These are phyloP conservation scores for Yarrowia galli DNA, from an alignment of 1,139 yeast species.

Conservation along the genomic window DNA sequence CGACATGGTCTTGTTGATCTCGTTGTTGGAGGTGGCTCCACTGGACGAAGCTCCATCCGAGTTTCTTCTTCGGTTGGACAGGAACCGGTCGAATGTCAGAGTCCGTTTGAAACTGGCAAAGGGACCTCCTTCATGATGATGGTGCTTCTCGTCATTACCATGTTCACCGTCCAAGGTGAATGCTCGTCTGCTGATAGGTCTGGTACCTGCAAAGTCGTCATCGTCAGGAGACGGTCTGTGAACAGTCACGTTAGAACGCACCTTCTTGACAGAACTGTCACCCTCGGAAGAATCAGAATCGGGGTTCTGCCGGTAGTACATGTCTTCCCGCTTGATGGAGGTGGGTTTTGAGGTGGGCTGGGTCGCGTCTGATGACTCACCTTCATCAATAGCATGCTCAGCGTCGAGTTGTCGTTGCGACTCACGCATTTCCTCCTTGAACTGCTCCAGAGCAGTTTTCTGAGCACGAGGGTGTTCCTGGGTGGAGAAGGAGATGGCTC, in stretches of 20 bases:
- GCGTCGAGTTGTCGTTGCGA: constrained; percentile 14
- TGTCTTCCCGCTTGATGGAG: constrained; percentile 18
- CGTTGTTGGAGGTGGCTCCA: constrained; percentile 11
- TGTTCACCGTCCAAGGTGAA: constrained; percentile 6
- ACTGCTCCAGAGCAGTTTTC: constrained; percentile 6
- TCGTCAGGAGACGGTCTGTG: neutral
- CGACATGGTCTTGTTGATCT: constrained; percentile 47
- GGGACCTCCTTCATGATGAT: neutral
- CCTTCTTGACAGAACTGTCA: constrained; percentile 26
- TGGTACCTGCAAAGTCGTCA: constrained; percentile 10
- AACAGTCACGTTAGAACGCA: constrained; percentile 32
- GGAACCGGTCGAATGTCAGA: constrained; percentile 45
- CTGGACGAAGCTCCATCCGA: constrained; percentile 4
- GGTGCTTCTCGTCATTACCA: neutral
- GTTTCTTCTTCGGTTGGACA: constrained; percentile 40
- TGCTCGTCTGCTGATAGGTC: constrained; percentile 8
- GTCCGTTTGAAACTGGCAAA: constrained; percentile 41
- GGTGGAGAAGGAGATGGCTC: constrained; percentile 31
- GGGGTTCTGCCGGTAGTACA: constrained; percentile 7
- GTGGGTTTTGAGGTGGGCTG: constrained; percentile 26
- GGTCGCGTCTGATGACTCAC: constrained; percentile 24
- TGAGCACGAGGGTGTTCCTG: constrained; percentile 22
- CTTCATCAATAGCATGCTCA: constrained; percentile 17
- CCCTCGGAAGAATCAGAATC: constrained; percentile 22
- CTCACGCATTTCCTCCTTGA: constrained; percentile 21